A percentile compares a stretch with the other conserved stretches of the same genome.
These are phyloP conservation scores for Melaleuca quinquenervia DNA, from an alignment of 345 rosid genomes.

Conservation along the genomic window DNA sequence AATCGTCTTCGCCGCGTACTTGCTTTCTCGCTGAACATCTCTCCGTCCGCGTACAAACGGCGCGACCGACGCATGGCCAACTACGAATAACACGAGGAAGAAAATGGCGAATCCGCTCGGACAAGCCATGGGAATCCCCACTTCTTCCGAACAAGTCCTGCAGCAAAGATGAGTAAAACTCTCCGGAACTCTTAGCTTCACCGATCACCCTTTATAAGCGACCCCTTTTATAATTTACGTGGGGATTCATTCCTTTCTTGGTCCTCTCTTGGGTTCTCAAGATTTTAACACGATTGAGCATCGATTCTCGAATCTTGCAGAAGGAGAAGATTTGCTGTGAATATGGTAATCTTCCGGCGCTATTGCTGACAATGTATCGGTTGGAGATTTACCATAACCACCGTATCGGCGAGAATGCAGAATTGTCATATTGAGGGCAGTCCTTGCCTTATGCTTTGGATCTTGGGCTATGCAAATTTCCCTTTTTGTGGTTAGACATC, in stretches of 20 bases:
- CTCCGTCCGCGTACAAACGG: background rate
- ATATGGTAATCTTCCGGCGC: background rate
- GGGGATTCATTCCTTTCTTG: background rate
- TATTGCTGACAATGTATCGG: background rate
- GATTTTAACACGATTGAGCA: background rate
- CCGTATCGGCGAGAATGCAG: background rate
- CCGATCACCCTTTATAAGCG: background rate
- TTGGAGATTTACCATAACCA: background rate
- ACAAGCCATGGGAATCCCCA: background rate
- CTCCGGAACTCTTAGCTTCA: background rate
- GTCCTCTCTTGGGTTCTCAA: background rate
- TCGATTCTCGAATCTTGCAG: background rate
- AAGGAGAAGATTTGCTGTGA: background rate
- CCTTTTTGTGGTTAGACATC: background rate
- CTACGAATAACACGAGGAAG: background rate
- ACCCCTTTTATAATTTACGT: background rate
- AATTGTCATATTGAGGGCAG: background rate
- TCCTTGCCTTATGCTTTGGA: fast-evolving
- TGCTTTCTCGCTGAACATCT: fast-evolving
- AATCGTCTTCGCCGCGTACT: background rate
- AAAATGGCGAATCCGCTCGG: background rate
- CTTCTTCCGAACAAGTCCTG: background rate
- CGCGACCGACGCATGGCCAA: fast-evolving
- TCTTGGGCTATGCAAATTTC: background rate
- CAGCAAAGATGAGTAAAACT: background rate